Conservation (phyloP, 306 rosid species). For the Vigna reflexopilosa region DNA sequence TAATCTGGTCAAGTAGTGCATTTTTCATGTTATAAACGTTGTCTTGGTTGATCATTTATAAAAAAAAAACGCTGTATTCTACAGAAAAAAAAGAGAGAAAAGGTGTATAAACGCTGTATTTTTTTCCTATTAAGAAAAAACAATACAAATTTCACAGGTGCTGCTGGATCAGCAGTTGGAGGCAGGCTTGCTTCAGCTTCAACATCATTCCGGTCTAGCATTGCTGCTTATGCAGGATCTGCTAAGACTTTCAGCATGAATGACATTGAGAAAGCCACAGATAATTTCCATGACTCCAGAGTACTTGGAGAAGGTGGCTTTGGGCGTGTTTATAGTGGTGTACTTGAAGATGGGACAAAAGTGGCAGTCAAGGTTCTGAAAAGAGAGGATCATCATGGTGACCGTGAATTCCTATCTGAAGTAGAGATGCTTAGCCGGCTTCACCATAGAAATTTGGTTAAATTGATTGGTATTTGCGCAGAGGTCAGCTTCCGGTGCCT, state of each 20-base stretch:
- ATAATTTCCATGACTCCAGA: slow-evolving; percentile 67
- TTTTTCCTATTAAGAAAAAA: slow-evolving; percentile 3
- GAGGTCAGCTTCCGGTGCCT: slow-evolving; percentile 81
- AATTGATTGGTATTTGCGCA: slow-evolving; percentile 88
- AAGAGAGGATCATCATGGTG: slow-evolving; percentile 97
- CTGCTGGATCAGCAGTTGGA: slow-evolving; percentile 63
- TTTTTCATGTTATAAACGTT: slow-evolving; percentile 17
- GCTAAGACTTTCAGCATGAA: slow-evolving; percentile 82
- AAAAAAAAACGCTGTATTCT: slow-evolving; percentile 2
- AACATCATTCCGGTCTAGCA: slow-evolving; percentile 84
- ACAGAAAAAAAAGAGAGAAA: neutral
- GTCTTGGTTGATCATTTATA: slow-evolving; percentile 27
- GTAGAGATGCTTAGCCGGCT: slow-evolving; percentile 99
- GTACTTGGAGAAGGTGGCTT: slow-evolving; percentile 98
- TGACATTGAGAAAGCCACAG: slow-evolving; percentile 82
- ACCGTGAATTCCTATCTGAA: slow-evolving; percentile 92
- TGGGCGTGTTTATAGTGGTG: slow-evolving; percentile 87
- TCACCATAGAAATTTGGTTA: slow-evolving; percentile 96
- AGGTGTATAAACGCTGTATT: neutral
- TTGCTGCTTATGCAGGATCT: slow-evolving; percentile 81
- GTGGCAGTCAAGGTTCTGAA: slow-evolving; percentile 93
- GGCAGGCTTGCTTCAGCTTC: slow-evolving; percentile 70
- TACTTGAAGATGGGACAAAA: slow-evolving; percentile 78
- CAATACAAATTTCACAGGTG: slow-evolving; percentile 58
- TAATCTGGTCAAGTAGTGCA: slow-evolving; percentile 17